Evolutionary conservation across 495 filamentous ascomycete genomes (phyloP).

Genomic region (Neurospora hispaniola): DNA sequence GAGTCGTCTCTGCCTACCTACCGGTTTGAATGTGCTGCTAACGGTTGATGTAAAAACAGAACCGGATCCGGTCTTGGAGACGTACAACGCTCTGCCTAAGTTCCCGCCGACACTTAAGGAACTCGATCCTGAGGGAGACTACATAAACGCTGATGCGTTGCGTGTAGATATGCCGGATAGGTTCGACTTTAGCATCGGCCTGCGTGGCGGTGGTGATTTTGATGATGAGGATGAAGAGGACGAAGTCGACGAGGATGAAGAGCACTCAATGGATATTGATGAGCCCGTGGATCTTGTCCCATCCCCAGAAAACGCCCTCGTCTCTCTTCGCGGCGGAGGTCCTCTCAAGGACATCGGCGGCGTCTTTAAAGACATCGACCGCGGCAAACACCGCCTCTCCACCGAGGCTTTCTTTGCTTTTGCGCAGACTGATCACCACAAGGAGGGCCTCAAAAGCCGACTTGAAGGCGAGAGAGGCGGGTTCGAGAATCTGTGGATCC

Average conservation of each 20-base stretch:
- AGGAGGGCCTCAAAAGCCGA: neutral
- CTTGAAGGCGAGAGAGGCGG: neutral
- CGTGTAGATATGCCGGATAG: constrained; percentile 3
- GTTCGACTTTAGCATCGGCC: neutral
- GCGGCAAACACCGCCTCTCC: neutral
- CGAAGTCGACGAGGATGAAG: neutral
- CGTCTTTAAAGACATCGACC: neutral
- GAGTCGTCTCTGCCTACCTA: neutral
- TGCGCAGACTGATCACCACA: neutral
- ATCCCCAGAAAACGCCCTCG: neutral
- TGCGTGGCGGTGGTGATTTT: constrained; percentile 12
- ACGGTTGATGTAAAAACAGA: neutral
- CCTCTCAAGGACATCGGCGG: neutral
- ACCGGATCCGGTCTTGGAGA: constrained; percentile 2
- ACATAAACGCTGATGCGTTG: neutral
- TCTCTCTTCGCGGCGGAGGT: constrained; percentile 4
- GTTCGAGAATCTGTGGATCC: constrained; percentile 1
- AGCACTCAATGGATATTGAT: neutral
- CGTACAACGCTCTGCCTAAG: neutral
- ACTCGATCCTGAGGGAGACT: neutral
- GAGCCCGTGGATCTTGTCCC: neutral
- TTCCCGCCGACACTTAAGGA: neutral
- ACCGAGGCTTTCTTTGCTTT: neutral
- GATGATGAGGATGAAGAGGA: neutral
- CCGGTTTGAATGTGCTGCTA: neutral